phyloP scores from a whole-genome alignment of 495 filamentous ascomycete species.

The Hyaloscypha variabilis region DNA sequence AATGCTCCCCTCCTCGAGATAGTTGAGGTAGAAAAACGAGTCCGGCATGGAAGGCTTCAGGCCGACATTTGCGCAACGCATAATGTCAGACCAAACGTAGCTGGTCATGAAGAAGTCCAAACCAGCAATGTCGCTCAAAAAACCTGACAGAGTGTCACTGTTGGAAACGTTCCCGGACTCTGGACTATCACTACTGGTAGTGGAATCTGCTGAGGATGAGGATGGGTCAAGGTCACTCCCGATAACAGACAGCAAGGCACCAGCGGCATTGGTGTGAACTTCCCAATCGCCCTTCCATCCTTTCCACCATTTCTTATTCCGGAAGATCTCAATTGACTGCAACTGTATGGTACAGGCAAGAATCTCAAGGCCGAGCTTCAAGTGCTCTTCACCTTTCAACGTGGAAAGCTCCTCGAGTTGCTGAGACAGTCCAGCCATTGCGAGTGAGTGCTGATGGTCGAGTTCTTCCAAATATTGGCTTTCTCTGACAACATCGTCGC shows the following conservation, averaged over 20 bases:
- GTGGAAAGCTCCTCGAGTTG: not conserved
- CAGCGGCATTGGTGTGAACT: slow-evolving; percentile 11
- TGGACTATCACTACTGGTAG: slow-evolving; percentile 1
- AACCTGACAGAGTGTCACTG: not conserved
- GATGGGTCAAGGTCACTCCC: slow-evolving; percentile 12
- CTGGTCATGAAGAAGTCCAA: slow-evolving; percentile 15
- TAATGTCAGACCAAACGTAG: slow-evolving; percentile 11
- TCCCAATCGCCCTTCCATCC: slow-evolving; percentile 19
- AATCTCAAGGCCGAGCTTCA: slow-evolving; percentile 15
- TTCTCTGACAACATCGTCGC: not conserved
- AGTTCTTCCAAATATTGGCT: not conserved
- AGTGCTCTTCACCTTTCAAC: not conserved
- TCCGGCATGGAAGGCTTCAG: not conserved
- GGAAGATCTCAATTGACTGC: slow-evolving; percentile 18
- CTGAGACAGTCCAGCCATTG: slow-evolving; percentile 8
- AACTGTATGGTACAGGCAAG: slow-evolving; percentile 22
- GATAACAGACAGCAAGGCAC: slow-evolving; percentile 3
- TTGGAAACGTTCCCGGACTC: too few species aligned
- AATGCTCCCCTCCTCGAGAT: slow-evolving; percentile 11
- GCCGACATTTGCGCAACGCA: slow-evolving; percentile 6
- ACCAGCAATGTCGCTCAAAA: slow-evolving; percentile 9
- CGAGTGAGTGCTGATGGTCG: slow-evolving; percentile 7
- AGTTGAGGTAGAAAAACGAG: slow-evolving; percentile 9
- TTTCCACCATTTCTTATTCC: slow-evolving; percentile 3
- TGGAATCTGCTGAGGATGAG: not conserved